phyloP scores from a whole-genome alignment of 2,329 filamentous ascomycete species.

The Cryphonectria parasitica region DNA sequence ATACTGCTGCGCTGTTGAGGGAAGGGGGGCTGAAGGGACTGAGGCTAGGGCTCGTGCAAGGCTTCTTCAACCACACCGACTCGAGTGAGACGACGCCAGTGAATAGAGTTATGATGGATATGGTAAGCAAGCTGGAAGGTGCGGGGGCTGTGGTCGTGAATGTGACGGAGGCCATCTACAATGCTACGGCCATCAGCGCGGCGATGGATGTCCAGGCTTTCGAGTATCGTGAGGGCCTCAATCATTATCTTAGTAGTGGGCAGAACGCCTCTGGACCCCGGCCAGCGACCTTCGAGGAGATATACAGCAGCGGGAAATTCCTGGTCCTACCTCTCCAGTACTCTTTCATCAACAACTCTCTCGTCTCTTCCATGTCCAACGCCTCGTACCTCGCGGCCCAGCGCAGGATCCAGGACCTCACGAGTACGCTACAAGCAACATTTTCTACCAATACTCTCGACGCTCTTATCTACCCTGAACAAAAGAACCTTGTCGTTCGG shows the following conservation, averaged over 20 bases:
- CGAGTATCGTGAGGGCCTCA: conserved; percentile 61
- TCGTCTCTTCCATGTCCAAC: conserved; percentile 52
- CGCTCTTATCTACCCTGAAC: conserved; percentile 66
- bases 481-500: conserved; percentile 64
- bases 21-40: conserved; percentile 35
- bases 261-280: conserved; percentile 46
- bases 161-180: conserved; percentile 53
- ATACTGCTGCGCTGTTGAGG: conserved; percentile 46
- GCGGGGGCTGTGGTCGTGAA: conserved; percentile 56
- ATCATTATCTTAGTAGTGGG: conserved; percentile 56
- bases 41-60: conserved; percentile 45
- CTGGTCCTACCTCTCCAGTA: conserved; percentile 64
- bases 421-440: conserved; percentile 51
- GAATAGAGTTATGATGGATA: conserved; percentile 53
- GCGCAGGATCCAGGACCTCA: conserved; percentile 56
- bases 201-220: conserved; percentile 62
- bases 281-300: conserved; percentile 49
- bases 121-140: conserved; percentile 48
- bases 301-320: conserved; percentile 57
- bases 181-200: conserved; percentile 52
- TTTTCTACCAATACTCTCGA: conserved; percentile 56
- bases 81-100: conserved; percentile 60
- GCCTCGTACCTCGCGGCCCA: conserved; percentile 52
- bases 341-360: conserved; percentile 54
- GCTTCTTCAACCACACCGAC: conserved; percentile 60